phyloP scores from a whole-genome alignment of 2,329 filamentous ascomycete species.

The Pseudocercospora eumusae region DNA sequence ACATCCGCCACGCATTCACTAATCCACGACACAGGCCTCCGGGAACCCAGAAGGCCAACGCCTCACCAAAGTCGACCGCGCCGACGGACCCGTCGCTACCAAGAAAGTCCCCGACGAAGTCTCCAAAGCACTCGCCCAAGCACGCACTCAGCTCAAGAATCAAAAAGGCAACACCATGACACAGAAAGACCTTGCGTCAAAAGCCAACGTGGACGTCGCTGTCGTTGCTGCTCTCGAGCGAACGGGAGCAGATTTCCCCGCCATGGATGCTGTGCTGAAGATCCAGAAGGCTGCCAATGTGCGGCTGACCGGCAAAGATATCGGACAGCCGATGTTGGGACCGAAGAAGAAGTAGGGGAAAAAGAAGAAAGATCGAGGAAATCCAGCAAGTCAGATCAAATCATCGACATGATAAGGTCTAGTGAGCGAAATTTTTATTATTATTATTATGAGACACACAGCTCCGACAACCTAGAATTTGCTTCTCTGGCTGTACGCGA shows the following conservation, averaged over 20 bases:
- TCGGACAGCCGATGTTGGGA: conserved; percentile 78
- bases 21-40: conserved; percentile 31
- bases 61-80: conserved; percentile 95
- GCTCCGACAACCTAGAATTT: not conserved
- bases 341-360: conserved; percentile 65
- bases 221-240: conserved; percentile 85
- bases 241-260: conserved; percentile 73
- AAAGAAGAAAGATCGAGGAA: not conserved
- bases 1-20: conserved; percentile 31
- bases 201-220: conserved; percentile 81
- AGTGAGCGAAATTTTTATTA: too few species aligned
- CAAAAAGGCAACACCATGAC: conserved; percentile 74
- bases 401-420: too few species aligned
- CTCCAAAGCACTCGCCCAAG: conserved; percentile 77
- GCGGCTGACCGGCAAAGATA: conserved; percentile 47
- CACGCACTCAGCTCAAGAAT: conserved; percentile 78
- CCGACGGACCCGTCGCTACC: conserved; percentile 95
- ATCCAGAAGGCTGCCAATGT: conserved; percentile 62
- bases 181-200: conserved; percentile 81
- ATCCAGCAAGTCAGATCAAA: not conserved
- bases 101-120: conserved; percentile 83
- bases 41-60: conserved; percentile 75
- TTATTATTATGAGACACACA: too few species aligned
- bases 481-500: not conserved
- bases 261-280: conserved; percentile 84